phyloP scores from a whole-genome alignment of 768 basidiomycete species.

The Tremella yokohamensis region DNA sequence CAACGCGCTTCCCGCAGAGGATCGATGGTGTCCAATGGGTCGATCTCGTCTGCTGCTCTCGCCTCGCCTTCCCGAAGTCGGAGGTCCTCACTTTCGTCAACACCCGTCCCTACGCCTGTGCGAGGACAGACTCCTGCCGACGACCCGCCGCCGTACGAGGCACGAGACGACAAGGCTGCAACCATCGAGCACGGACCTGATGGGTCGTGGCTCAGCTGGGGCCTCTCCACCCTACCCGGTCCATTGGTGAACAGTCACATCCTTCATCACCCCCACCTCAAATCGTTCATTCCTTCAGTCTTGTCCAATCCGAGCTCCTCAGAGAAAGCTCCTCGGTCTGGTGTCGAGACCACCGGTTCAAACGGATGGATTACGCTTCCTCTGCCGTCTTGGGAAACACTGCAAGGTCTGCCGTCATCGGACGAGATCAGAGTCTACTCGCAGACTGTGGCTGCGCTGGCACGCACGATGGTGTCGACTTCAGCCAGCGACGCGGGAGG shows the following conservation, averaged over 20 bases:
- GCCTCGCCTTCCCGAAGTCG: no score
- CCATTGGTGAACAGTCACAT: no score
- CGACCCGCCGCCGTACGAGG: slow-evolving; percentile 45
- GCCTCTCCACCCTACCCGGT: background rate
- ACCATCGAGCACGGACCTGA: background rate
- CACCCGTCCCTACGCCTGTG: background rate
- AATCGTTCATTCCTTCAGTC: background rate
- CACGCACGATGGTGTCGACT: no score
- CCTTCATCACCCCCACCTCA: no score
- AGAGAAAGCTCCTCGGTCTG: slow-evolving; percentile 1
- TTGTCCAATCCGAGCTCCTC: background rate
- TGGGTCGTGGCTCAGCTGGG: background rate
- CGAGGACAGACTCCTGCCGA: slow-evolving; percentile 16
- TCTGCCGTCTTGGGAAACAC: slow-evolving; percentile 43
- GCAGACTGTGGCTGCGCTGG: slow-evolving; percentile 23
- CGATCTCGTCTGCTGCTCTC: background rate
- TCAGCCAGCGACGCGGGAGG: background rate
- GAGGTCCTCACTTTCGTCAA: background rate
- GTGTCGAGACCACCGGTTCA: background rate
- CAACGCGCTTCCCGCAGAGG: slow-evolving; percentile 6
- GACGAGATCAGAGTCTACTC: slow-evolving; percentile 40
- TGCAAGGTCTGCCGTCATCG: slow-evolving; percentile 36
- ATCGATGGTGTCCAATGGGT: background rate
- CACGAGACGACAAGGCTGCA: slow-evolving; percentile 5
- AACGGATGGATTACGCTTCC: slow-evolving; percentile 28